phyloP scores from a whole-genome alignment of 495 filamentous ascomycete genomes.

The Trichoderma erinaceum region DNA sequence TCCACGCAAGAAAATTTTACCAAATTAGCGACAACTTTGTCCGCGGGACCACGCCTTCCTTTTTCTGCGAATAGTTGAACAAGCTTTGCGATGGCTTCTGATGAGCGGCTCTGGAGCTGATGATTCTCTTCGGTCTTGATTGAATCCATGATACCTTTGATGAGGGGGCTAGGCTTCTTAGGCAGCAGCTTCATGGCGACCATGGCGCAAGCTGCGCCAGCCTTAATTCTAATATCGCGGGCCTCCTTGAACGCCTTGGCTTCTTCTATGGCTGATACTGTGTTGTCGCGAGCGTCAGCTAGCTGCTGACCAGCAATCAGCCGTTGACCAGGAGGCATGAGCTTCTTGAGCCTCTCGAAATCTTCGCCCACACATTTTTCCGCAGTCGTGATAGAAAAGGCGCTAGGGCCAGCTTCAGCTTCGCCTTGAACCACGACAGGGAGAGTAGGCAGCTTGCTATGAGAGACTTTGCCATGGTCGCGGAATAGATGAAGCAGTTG shows the following conservation, averaged over 20 bases:
- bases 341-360: conserved; percentile 79
- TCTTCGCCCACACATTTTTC: conserved; percentile 78
- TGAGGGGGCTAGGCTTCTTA: conserved; percentile 83
- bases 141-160: conserved; percentile 97
- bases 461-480: conserved; percentile 71
- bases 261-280: conserved; percentile 66
- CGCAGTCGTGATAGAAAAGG: conserved; percentile 82
- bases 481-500: conserved; percentile 83
- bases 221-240: conserved; percentile 78
- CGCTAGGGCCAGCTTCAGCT: conserved; percentile 76
- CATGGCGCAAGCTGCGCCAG: conserved; percentile 79
- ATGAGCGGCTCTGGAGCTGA: conserved; percentile 84
- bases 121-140: conserved; percentile 90
- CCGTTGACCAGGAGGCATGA: conserved; percentile 73
- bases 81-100: conserved; percentile 71
- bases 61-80: conserved; percentile 76
- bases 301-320: conserved; percentile 71
- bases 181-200: conserved; percentile 80
- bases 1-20: conserved; percentile 97
- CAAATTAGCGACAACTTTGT: conserved; percentile 89
- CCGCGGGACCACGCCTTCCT: conserved; percentile 71
- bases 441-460: conserved; percentile 65
- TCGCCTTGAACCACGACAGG: conserved; percentile 92
- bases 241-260: conserved; percentile 70
- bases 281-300: conserved; percentile 62